Evolutionary conservation across 306 rosid genomes (phyloP), one percentile per base, ranked within the genome.

Genomic region (Biancaea sappan): DNA sequence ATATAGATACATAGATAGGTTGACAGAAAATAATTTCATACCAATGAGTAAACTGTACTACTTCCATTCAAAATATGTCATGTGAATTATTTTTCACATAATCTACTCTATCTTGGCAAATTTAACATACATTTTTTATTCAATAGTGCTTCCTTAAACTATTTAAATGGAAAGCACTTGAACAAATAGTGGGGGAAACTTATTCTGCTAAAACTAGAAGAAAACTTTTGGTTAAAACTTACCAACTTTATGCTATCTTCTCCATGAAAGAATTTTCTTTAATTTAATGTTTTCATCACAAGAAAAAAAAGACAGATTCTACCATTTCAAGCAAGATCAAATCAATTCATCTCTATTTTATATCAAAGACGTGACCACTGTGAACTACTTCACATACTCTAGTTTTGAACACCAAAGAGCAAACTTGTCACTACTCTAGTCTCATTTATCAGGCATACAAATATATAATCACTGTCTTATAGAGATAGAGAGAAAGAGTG

Each of bases 401-500:
- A 32, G 64, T 28, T 62, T 71, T 13, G 59, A 66, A 66, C 56
- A 35, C 32, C 63, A 75, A 8, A 64, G 24, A 51, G 46, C 69
- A 79, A 52, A 72, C 51, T 58, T 79, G 72, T 58, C 40, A 32
- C 37, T 10, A 22, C 6, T 21, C 47, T 65, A 5, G 7, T 47
- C 48, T 54, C 34, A 56, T 59, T n/a, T n/a, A n/a, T n/a, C n/a
- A n/a, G n/a, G n/a, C n/a, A n/a, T n/a, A n/a, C n/a, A n/a, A n/a
- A n/a, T n/a, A n/a, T n/a, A n/a, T n/a, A n/a, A n/a, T n/a, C n/a
- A n/a, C n/a, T n/a, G n/a, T n/a, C n/a, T n/a, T n/a, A n/a, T n/a
- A n/a, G n/a, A n/a, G n/a, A n/a, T n/a, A n/a, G n/a, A n/a, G n/a
- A n/a, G n/a, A n/a, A n/a, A n/a, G n/a, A n/a, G n/a, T n/a, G n/a